phyloP scores from a whole-genome alignment of 2,329 filamentous ascomycete species.

The Penicillium sp. region DNA sequence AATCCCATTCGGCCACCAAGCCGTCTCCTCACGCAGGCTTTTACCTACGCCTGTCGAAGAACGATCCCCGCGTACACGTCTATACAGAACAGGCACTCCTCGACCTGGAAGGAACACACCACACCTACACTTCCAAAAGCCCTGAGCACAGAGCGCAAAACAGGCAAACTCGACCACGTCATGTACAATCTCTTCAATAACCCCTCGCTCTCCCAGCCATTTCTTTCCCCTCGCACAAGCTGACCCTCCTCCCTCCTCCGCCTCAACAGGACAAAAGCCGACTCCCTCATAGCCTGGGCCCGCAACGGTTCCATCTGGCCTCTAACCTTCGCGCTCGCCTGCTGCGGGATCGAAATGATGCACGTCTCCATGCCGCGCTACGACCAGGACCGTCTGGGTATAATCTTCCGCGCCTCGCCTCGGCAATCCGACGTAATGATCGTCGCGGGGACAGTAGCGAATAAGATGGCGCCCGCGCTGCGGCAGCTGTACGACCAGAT shows the following conservation, averaged over 20 bases:
- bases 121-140: neutral
- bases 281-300: constrained; percentile 85
- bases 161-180: neutral
- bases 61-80: neutral
- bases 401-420: constrained; percentile 87
- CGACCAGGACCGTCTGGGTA: constrained; percentile 85
- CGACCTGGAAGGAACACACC: neutral
- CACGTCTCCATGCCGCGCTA: constrained; percentile 87
- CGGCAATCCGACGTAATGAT: constrained; percentile 93
- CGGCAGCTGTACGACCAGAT: constrained; percentile 94
- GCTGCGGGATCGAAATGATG: constrained; percentile 94
- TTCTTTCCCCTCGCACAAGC: neutral
- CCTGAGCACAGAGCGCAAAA: neutral
- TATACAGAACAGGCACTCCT: neutral
- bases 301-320: constrained; percentile 87
- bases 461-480: constrained; percentile 93
- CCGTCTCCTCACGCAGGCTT: neutral
- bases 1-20: neutral
- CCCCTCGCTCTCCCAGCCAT: neutral
- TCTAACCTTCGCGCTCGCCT: constrained; percentile 89
- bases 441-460: constrained; percentile 87
- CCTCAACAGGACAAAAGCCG: constrained; percentile 51
- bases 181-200: neutral
- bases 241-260: neutral
- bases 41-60: neutral